Evolutionary conservation across 495 filamentous ascomycete genomes (phyloP), one percentile per base, ranked within the genome.

Genomic region (Acidomyces sp.): DNA sequence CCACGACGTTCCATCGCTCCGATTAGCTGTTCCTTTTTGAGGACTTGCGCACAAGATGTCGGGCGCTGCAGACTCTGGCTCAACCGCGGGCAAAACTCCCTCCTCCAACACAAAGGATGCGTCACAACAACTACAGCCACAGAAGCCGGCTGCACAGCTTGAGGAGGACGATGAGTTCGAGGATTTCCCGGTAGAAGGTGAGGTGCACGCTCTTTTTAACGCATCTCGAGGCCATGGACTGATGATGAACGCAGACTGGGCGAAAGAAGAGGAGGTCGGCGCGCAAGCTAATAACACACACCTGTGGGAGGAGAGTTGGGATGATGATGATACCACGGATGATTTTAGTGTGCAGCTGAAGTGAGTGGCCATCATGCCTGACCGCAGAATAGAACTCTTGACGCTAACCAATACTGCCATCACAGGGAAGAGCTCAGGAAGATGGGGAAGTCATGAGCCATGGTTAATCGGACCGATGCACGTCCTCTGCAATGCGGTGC

Each of bases 241-340:
- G 36, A 54, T 41, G 9, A 20, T 37, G 18, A 3, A 19, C 4
- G 26, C 53, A 94, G 86, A 95, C 61, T 95, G 86, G 86, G 65
- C 74, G 31, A 71, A 80, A 53, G 84, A 92, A 58, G 84, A 93
- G 59, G 77, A 85, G 34, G 75, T 79, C 16, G 64, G 65, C 41
- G 51, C 63, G 53, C 46, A 54, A 20, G 23, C 23, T 18, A 34
- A n/a, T 30, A 82, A 76, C 49, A 76, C 78, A 49, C 85, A 95
- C 67, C 64, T 97, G 43, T 97, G 90, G 90, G 90, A 97, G 67
- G 90, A 97, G 71, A 95, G 85, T 67, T 97, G 90, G 90, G 90
- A 97, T 62, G 90, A 97, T 53, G 90, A 97, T 60, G 90, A 96
- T 67, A 86, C 85, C 41, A 87, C 70, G 52, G 92, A 96, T 59